Evolutionary conservation across 345 rosid species (phyloP).

Genomic region (Acer yangbiense): DNA sequence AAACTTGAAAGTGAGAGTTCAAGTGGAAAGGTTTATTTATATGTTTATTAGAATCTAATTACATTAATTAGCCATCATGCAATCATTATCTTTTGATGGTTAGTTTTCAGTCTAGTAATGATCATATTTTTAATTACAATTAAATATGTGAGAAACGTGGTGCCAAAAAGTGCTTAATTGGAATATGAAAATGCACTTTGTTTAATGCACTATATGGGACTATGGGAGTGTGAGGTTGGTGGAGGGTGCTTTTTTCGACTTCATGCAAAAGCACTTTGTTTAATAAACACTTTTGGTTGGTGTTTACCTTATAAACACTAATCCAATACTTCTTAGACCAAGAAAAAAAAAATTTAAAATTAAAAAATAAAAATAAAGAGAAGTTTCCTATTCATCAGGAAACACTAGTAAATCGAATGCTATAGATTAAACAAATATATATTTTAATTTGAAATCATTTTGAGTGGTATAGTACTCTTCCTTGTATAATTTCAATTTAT

Average conservation of each 20-base stretch:
- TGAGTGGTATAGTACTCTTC: too few species aligned
- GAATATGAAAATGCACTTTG: background rate
- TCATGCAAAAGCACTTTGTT: slow-evolving; percentile 2
- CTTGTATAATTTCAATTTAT: too few species aligned
- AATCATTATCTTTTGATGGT: slow-evolving; percentile 9
- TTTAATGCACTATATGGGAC: too few species aligned
- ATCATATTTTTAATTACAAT: background rate
- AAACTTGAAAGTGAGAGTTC: slow-evolving; percentile 2
- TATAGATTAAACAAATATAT: too few species aligned
- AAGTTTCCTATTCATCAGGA: too few species aligned
- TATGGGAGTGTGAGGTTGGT: background rate
- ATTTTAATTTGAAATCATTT: too few species aligned
- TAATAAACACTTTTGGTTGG: background rate
- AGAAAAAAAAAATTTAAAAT: background rate
- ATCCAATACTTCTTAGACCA: background rate
- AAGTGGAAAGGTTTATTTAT: background rate
- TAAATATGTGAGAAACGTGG: background rate
- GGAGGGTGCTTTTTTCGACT: background rate
- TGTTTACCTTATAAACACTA: background rate
- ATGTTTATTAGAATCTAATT: background rate
- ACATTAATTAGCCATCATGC: background rate
- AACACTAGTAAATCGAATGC: too few species aligned
- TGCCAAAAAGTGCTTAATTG: background rate
- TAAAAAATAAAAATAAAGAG: too few species aligned
- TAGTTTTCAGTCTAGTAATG: background rate